Base-by-base conservation (phyloP, 257 asterid genomes). In the Plantago elongata region DNA sequence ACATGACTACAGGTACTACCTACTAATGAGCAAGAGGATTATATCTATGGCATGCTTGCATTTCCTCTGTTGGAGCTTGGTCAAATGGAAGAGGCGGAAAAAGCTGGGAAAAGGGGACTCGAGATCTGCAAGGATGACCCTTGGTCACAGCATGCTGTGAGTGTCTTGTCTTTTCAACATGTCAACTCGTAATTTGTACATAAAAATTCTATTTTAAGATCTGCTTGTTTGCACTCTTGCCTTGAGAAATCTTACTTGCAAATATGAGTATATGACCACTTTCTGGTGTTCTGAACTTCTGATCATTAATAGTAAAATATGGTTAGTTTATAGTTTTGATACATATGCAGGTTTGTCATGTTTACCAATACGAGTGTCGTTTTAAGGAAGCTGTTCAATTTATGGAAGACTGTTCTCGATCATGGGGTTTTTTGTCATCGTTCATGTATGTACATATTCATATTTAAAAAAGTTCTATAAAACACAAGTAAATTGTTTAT, bases 101-200 rank as follows among this genome's bases (percentile, higher is more conserved):
- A 73, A 66, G 97, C 97, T 62, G 95, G 84, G 22, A 83, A 75
- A 63, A 79, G 47, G 68, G 98, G 95, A 62, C 79, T 77, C 47
- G 89, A 86, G 73, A 89, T 89, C 76, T 74, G 79, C 68, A 75
- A 75, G 61, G 78, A 81, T 18, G 98, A 92, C 76, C 57, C 95
- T n/a, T 92, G 98, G 98, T 73, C 88, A 42, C 98, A 92, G 59
- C 98, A 92, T 76, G 95, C 97, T 1, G 98, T 91, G 75, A 86
- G 83, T 69, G 74, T 43, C 73, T 46, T 52, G 46, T 12, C 54
- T 17, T 45, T n/a, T 51, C 15, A 42, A 14, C 16, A 40, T 11
- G 13, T 22, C 13, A 18, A 30, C 14, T 57, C 45, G 9, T 57
- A n/a, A 50, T 27, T n/a, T 22, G 18, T 22, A 42, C 30, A 42